Conservation (phyloP, 371 early-diverging fungal genomes). For the Capillidium heterosporum region DNA sequence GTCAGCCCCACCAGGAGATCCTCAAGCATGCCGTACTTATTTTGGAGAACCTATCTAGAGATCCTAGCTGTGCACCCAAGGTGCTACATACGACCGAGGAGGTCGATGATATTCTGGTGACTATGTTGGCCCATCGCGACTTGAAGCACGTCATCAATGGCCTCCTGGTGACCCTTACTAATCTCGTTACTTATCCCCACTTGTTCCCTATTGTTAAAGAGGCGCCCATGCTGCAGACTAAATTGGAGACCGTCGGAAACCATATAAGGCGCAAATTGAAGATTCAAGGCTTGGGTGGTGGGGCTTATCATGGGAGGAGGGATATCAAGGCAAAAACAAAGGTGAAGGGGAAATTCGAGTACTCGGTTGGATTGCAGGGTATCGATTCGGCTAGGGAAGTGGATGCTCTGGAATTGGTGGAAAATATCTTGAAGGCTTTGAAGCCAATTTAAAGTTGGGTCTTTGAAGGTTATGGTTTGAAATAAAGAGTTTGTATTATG, state of each 20-base stretch:
- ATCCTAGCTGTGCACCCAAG: constrained; percentile 6
- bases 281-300: not conserved
- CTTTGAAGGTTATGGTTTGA: too few relatives aligned
- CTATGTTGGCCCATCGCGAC: not conserved
- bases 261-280: not conserved
- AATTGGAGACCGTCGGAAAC: too few relatives aligned
- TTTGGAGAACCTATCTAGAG: constrained; percentile 16
- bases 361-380: not conserved
- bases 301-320: too few relatives aligned
- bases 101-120: not conserved
- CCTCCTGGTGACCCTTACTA: not conserved
- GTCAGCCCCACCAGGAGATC: constrained; percentile 19
- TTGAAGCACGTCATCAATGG: not conserved
- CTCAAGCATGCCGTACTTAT: constrained; percentile 17
- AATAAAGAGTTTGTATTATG: too few relatives aligned
- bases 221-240: too few relatives aligned
- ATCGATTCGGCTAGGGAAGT: not conserved
- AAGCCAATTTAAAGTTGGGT: too few relatives aligned
- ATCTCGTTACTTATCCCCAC: not conserved
- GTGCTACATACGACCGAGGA: not conserved
- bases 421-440: too few relatives aligned
- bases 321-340: not conserved
- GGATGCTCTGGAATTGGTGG: too few relatives aligned
- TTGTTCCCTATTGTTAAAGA: not conserved
- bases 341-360: not conserved